Evolutionary conservation across 257 asterid genomes (phyloP).

Genomic region (Verbascum thapsus): DNA sequence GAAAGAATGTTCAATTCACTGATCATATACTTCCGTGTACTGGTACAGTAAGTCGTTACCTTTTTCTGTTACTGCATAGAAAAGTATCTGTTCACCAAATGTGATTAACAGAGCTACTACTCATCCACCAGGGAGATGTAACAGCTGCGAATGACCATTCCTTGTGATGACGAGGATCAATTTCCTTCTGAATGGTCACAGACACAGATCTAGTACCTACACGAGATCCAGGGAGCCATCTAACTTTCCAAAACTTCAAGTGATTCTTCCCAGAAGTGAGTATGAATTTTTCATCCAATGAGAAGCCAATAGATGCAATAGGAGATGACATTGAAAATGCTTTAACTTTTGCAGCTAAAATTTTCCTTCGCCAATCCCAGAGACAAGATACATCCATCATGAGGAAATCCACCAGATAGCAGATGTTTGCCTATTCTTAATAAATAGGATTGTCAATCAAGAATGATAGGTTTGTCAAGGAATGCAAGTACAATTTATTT

Average conservation of each 20-base stretch:
- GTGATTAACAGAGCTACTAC: slow-evolving; percentile 28
- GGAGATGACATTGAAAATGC: slow-evolving; percentile 50
- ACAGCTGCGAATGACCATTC: slow-evolving; percentile 60
- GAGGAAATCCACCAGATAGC: slow-evolving; percentile 63
- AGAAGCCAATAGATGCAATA: slow-evolving; percentile 52
- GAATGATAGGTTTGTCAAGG: slow-evolving; percentile 23
- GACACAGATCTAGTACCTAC: slow-evolving; percentile 45
- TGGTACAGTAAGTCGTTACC: slow-evolving; percentile 39
- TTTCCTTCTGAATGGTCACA: slow-evolving; percentile 42
- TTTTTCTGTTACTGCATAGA: slow-evolving; percentile 64
- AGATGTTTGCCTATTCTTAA: slow-evolving; percentile 54
- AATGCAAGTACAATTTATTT: too few species aligned
- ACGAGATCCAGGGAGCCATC: slow-evolving; percentile 48
- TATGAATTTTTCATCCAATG: slow-evolving; percentile 50
- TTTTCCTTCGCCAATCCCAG: slow-evolving; percentile 60
- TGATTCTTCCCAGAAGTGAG: slow-evolving; percentile 62
- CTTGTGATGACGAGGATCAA: slow-evolving; percentile 46
- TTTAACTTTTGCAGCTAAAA: slow-evolving; percentile 52
- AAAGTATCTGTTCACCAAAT: slow-evolving; percentile 40
- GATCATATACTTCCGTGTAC: slow-evolving; percentile 8
- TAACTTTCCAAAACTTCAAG: slow-evolving; percentile 60
- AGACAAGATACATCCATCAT: slow-evolving; percentile 70
- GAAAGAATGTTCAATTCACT: slow-evolving; percentile 13
- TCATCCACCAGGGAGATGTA: slow-evolving; percentile 36
- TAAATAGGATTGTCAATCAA: neutral